Evolutionary conservation across 768 basidiomycete species (phyloP).

Genomic region (Naematelia encephala): DNA sequence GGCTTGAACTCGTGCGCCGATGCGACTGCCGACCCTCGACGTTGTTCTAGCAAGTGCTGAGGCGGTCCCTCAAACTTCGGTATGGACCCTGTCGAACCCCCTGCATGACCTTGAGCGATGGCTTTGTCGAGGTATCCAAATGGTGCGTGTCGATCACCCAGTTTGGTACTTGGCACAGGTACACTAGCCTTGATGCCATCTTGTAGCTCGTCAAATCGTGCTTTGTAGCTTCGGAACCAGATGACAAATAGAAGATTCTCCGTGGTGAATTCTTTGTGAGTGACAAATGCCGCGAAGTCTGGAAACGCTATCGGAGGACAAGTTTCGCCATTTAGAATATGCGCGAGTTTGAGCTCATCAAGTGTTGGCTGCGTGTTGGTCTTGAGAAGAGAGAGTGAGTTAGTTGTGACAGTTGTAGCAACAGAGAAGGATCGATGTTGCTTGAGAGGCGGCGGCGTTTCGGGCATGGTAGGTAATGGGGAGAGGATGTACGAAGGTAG

Average conservation of each 20-base stretch:
- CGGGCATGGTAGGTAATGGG: background rate
- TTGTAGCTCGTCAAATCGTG: slow-evolving; percentile 23
- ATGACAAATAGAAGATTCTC: slow-evolving; percentile 45
- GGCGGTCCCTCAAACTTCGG: no score
- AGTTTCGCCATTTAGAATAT: slow-evolving; percentile 41
- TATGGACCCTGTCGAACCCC: background rate
- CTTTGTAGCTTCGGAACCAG: slow-evolving; percentile 40
- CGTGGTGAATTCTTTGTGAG: slow-evolving; percentile 38
- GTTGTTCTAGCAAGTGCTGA: background rate
- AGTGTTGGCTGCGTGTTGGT: slow-evolving; percentile 17
- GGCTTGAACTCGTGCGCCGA: background rate
- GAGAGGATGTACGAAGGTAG: background rate
- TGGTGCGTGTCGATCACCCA: slow-evolving; percentile 35
- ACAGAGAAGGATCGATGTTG: slow-evolving; percentile 11
- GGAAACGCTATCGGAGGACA: slow-evolving; percentile 41
- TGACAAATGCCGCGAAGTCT: slow-evolving; percentile 41
- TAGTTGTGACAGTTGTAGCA: slow-evolving; percentile 13
- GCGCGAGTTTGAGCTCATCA: slow-evolving; percentile 35
- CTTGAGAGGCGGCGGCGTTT: background rate
- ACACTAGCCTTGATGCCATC: slow-evolving; percentile 13
- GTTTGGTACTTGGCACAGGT: slow-evolving; percentile 33
- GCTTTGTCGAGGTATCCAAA: slow-evolving; percentile 35
- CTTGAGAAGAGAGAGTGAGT: slow-evolving; percentile 12
- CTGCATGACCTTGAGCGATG: slow-evolving; percentile 2
- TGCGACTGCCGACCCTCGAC: background rate